phyloP scores from a whole-genome alignment of 192 early-diverging fungal species.

The Phlyctochytrium arcticum region DNA sequence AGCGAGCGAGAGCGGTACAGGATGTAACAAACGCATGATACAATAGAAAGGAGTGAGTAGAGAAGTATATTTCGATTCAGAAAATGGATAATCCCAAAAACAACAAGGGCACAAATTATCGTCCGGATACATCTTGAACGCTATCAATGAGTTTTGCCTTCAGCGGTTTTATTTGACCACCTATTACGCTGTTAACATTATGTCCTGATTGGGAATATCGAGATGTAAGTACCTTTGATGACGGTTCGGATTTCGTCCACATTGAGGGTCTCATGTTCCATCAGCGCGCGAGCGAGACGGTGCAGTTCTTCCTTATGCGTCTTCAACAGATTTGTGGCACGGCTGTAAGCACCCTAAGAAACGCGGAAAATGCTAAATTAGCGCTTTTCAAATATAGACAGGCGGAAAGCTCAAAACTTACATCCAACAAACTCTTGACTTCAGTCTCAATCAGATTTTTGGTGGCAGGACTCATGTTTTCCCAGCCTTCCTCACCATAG shows the following conservation, averaged over 20 bases:
- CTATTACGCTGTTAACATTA: not conserved
- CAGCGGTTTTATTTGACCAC: constrained; percentile 14
- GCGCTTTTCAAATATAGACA: not conserved
- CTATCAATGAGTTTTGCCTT: constrained; percentile 10
- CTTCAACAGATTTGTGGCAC: constrained; percentile 70
- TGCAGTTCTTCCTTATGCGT: constrained; percentile 83
- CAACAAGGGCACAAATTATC: too few species aligned
- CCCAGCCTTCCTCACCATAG: constrained; percentile 72
- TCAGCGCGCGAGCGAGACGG: constrained; percentile 83
- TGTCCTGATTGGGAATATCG: not conserved
- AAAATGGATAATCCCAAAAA: too few species aligned
- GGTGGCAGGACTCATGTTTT: constrained; percentile 64
- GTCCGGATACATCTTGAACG: not conserved
- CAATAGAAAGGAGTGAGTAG: too few species aligned
- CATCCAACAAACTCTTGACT: constrained; percentile 71
- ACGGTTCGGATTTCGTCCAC: constrained; percentile 80
- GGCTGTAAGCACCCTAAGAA: constrained; percentile 52
- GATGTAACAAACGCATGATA: too few species aligned
- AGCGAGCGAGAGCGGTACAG: too few species aligned
- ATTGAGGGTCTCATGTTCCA: constrained; percentile 92
- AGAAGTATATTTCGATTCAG: too few species aligned
- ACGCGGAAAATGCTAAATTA: constrained; percentile 9
- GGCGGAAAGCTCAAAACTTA: constrained; percentile 22
- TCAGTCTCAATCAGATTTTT: constrained; percentile 84
- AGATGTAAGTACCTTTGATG: constrained; percentile 48